Evolutionary conservation across 106 monocot genomes (phyloP).

Genomic region (Apostasia shenzhenica): DNA sequence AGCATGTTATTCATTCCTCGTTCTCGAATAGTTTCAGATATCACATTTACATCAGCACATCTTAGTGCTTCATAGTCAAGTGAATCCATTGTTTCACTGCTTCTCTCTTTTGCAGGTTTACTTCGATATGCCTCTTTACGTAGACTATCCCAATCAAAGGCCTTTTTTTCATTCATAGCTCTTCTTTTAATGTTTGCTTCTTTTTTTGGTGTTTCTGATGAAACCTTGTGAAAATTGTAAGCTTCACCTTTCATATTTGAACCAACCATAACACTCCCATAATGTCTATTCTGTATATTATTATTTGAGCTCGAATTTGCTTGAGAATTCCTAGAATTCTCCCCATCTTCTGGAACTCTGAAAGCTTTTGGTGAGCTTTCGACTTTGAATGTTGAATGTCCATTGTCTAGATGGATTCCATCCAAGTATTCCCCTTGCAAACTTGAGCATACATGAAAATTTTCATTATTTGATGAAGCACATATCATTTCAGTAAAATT

Average conservation of each 20-base stretch:
- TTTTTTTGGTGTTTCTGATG: constrained; percentile 23
- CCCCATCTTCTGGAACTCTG: constrained; percentile 1
- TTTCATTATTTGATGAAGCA: constrained; percentile 5
- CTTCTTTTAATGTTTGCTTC: constrained; percentile 15
- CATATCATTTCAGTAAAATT: constrained; percentile 1
- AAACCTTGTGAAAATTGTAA: constrained; percentile 11
- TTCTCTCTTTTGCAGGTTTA: constrained; percentile 37
- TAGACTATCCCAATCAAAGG: constrained; percentile 70
- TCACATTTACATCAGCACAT: constrained; percentile 47
- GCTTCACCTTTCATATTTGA: constrained; percentile 13
- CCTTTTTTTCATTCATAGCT: constrained; percentile 17
- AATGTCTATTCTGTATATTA: background rate
- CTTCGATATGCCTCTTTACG: constrained; percentile 25
- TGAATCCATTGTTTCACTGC: constrained; percentile 43
- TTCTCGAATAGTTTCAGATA: constrained; percentile 66
- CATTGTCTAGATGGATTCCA: constrained; percentile 10
- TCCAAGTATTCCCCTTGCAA: background rate
- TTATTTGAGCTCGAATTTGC: background rate
- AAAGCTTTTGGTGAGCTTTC: constrained; percentile 3
- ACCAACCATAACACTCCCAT: constrained; percentile 4
- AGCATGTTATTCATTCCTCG: constrained; percentile 90
- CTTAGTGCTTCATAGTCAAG: constrained; percentile 75
- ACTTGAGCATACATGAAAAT: background rate
- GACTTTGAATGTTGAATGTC: constrained; percentile 3
- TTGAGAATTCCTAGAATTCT: constrained; percentile 3